A percentile compares a stretch with the other conserved stretches of the same genome.
phyloP scores from a whole-genome alignment of 1,284 basidiomycete species.

The Retiboletus flavoniger region DNA sequence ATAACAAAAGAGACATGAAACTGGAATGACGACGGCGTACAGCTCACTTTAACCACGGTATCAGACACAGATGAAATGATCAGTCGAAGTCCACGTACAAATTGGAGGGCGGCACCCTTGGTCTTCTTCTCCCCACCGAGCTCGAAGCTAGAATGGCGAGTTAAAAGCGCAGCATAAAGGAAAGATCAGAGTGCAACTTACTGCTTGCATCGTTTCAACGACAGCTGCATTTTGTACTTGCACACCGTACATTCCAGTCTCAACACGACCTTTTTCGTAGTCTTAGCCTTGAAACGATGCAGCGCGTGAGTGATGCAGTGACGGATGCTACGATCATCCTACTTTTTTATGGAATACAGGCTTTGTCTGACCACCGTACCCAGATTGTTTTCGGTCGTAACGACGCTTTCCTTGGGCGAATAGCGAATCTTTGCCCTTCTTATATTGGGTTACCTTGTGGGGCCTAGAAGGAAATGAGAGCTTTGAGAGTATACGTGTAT shows the following conservation, averaged over 20 bases:
- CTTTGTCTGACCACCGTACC: conserved; percentile 99
- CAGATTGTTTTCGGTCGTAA: conserved; percentile 98
- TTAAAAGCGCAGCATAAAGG: conserved; percentile 8
- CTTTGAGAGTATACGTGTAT: background rate
- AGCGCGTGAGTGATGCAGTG: background rate
- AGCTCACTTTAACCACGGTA: background rate
- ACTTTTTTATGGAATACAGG: conserved; percentile 99
- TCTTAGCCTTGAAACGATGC: conserved; percentile 67
- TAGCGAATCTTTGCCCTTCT: conserved; percentile 96
- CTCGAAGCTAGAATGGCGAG: conserved; percentile 74
- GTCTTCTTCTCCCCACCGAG: conserved; percentile 99
- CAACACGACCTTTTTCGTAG: conserved; percentile 99
- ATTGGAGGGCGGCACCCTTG: conserved; percentile 91
- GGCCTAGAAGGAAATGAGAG: conserved; percentile 48
- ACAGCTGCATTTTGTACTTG: conserved; percentile 97
- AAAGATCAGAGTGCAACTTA: conserved; percentile 41
- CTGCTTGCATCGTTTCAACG: conserved; percentile 99
- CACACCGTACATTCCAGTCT: conserved; percentile 97
- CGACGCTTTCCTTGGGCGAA: conserved; percentile 99
- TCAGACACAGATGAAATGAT: conserved; percentile 10
- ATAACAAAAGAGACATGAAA: conserved; percentile 26
- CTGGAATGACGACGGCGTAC: conserved; percentile 11
- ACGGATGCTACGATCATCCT: background rate
- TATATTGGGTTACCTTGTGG: conserved; percentile 98
- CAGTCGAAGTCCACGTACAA: conserved; percentile 57